Base-by-base conservation (phyloP, 306 rosid species). In the Vicia villosa region DNA sequence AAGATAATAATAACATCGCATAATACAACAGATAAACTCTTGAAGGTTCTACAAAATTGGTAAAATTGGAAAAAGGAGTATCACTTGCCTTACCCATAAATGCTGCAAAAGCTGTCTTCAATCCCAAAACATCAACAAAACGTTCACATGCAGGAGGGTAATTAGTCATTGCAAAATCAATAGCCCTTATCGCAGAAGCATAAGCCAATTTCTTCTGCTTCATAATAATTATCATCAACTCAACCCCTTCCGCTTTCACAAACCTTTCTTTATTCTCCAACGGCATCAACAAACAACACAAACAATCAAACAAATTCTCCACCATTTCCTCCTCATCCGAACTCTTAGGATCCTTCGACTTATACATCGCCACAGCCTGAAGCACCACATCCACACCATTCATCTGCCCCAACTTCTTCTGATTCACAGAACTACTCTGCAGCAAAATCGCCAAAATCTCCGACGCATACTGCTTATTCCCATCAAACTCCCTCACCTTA, bases 171-270 rank as follows among this genome's bases (percentile, higher is more conserved):
- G 98, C 96, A 6, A 93, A 93, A 84, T 93, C 98, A 58, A 93
- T 93, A 10, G 98, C 98, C 83, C 96, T 83, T 8, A 93, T 85
- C 17, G 98, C 98, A 0, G 98, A 93, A 5, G 88, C 96, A 80
- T 90, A 93, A 58, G 98, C 98, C 46, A 91, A 84, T 68, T 93
- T 93, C 93, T 93, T 93, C 78, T 93, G 98, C 63, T 93, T 90
- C 87, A 93, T 90, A 15, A 90, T 90, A 69, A 93, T 93, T 32
- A 93, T 88, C 98, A 93, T 93, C 86, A 90, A 80, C 72, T 93
- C 98, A 75, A 93, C 98, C 26, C 98, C 98, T 79, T 93, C 98
- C n/a, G 96, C 96, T 85, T 88, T 93, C 72, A 93, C 87, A 79
- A 93, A 93, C 81, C 96, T 80, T 46, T 93, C 98, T 85, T 90